Percentiles rank a stretch among this genome's conserved stretches.
Conservation (phyloP, 1,139 yeast species). For the Sugiyamaella sp. region DNA sequence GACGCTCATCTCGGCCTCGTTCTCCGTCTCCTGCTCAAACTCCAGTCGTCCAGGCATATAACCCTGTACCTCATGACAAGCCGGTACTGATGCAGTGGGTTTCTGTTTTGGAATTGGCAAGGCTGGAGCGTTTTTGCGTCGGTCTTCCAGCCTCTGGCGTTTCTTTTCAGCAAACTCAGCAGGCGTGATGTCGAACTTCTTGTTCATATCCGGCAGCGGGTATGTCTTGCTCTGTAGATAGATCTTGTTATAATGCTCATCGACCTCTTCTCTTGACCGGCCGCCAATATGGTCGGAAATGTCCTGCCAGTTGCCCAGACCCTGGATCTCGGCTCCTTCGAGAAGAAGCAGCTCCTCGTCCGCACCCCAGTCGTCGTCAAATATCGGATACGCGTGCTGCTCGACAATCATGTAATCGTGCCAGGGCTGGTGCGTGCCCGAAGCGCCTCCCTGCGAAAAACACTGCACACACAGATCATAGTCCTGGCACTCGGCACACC, state of each 20-base stretch:
- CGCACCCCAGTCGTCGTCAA: slow-evolving; percentile 95
- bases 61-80: slow-evolving; percentile 96
- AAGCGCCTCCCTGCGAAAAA: slow-evolving; percentile 78
- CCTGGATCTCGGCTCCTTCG: slow-evolving; percentile 89
- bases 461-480: slow-evolving; percentile 97
- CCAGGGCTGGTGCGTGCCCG: slow-evolving; percentile 90
- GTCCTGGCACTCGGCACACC: slow-evolving; percentile 91
- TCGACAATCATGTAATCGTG: slow-evolving; percentile 92
- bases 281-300: slow-evolving; percentile 94
- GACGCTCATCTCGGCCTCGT: slow-evolving; percentile 92
- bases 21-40: slow-evolving; percentile 94
- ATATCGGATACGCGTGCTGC: slow-evolving; percentile 92
- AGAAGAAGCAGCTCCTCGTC: slow-evolving; percentile 89
- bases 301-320: slow-evolving; percentile 97
- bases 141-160: slow-evolving; percentile 68
- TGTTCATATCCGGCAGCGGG: slow-evolving; percentile 72
- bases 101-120: slow-evolving; percentile 73
- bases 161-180: slow-evolving; percentile 70
- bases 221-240: slow-evolving; percentile 71
- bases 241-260: slow-evolving; percentile 70
- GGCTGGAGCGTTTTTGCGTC: slow-evolving; percentile 59
- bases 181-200: slow-evolving; percentile 65
- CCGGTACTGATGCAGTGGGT: slow-evolving; percentile 89
- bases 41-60: slow-evolving; percentile 98
- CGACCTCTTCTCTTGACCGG: slow-evolving; percentile 88